These are phyloP conservation scores for Hylodesmum podocarpum DNA, from an alignment of 306 rosid genomes.

Conservation along the genomic window DNA sequence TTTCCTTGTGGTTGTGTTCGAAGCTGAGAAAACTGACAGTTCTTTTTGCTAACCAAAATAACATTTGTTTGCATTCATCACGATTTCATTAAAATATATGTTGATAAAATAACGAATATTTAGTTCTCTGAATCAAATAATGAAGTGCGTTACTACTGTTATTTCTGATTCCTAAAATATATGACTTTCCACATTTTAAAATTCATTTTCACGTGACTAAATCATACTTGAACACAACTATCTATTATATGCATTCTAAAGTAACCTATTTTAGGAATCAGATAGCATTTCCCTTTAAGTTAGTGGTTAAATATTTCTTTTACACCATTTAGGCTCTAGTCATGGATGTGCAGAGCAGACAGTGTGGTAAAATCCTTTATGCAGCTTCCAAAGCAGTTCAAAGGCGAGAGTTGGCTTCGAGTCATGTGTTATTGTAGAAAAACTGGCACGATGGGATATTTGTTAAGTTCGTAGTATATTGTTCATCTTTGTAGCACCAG, in stretches of 20 bases:
- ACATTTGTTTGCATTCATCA: not conserved
- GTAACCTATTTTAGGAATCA: not conserved
- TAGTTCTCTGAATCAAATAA: not conserved
- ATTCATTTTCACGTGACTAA: not conserved
- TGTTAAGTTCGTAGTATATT: not conserved
- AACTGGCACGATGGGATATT: not conserved
- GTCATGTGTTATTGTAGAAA: not conserved
- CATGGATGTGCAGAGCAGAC: not conserved
- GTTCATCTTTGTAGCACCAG: slow-evolving; percentile 5
- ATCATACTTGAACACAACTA: not conserved
- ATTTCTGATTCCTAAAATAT: slow-evolving; percentile 8
- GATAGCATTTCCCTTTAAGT: not conserved
- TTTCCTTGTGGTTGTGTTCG: slow-evolving; percentile 6
- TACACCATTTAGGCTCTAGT: slow-evolving; percentile 3
- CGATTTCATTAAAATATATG: not conserved
- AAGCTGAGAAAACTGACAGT: not conserved
- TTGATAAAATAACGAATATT: not conserved
- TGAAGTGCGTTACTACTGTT: not conserved
- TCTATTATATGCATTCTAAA: not conserved
- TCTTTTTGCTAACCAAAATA: not conserved
- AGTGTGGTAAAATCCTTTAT: not conserved
- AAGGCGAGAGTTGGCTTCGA: slow-evolving; percentile 11
- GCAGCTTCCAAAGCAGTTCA: slow-evolving; percentile 1
- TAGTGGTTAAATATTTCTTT: slow-evolving; percentile 5
- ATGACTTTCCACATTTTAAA: not conserved